Evolutionary conservation across 164 flowering plant species (phyloP).

Genomic region (Chimonanthus salicifolius): DNA sequence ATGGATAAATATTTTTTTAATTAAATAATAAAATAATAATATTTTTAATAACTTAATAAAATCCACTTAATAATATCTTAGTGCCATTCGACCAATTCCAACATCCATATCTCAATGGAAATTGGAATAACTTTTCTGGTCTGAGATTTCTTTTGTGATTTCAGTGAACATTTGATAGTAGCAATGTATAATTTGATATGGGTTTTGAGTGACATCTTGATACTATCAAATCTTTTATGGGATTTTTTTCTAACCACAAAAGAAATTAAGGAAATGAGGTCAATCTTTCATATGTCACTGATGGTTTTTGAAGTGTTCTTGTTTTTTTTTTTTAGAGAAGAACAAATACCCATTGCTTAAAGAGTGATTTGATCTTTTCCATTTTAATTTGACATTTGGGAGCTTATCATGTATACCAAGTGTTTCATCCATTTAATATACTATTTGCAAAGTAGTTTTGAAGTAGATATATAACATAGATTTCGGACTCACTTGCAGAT

Average conservation of each 20-base stretch:
- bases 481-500: no score
- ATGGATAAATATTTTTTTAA: no score
- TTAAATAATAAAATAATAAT: no score
- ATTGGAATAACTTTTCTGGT: constrained; percentile 4
- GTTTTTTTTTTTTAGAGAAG: constrained; percentile 10
- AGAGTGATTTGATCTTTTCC: neutral
- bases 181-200: neutral
- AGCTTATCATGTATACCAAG: no score
- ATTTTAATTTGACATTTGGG: neutral
- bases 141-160: neutral
- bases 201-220: neutral
- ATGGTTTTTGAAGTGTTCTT: constrained; percentile 8
- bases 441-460: no score
- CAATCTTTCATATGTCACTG: constrained; percentile 20
- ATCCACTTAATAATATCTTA: neutral
- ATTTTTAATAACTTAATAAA: no score
- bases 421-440: no score
- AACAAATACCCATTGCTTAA: constrained; percentile 20
- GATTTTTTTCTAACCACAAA: neutral
- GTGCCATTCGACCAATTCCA: neutral
- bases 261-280: neutral
- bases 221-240: neutral
- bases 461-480: no score
- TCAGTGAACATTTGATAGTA: neutral
- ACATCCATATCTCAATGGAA: neutral